phyloP scores from a whole-genome alignment of 2,329 filamentous ascomycete genomes.

The Microsporum audouinii region DNA sequence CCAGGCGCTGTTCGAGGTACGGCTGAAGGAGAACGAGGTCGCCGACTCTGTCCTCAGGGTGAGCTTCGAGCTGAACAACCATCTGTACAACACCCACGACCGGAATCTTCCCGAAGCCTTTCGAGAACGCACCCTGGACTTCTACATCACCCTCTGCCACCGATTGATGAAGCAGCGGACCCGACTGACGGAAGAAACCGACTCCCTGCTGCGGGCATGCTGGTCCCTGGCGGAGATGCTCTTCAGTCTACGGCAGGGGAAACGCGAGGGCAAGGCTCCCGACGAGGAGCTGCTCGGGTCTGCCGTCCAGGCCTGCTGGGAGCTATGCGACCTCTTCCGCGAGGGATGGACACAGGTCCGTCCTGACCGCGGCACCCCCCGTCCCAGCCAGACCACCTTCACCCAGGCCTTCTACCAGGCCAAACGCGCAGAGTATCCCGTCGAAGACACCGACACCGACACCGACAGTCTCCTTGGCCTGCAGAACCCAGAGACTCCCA shows the following conservation, averaged over 20 bases:
- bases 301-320: constrained; percentile 88
- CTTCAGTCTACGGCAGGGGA: constrained; percentile 76
- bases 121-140: constrained; percentile 78
- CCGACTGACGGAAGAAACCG: constrained; percentile 67
- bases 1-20: constrained; percentile 77
- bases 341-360: constrained; percentile 84
- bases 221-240: constrained; percentile 90
- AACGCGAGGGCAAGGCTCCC: constrained; percentile 56
- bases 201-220: constrained; percentile 71
- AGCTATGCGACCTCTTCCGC: constrained; percentile 83
- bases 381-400: constrained; percentile 67
- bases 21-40: constrained; percentile 63
- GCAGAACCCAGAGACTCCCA: constrained; percentile 67
- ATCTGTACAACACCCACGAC: constrained; percentile 87
- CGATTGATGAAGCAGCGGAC: constrained; percentile 89
- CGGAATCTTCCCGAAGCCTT: constrained; percentile 74
- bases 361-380: constrained; percentile 73
- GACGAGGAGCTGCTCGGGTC: constrained; percentile 79
- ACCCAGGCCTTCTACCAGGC: constrained; percentile 45
- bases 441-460: constrained; percentile 21
- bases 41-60: constrained; percentile 80
- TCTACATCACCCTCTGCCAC: constrained; percentile 88
- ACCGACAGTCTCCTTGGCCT: constrained; percentile 10
- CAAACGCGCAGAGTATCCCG: constrained; percentile 30
- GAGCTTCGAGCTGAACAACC: constrained; percentile 90